phyloP scores from a whole-genome alignment of 495 filamentous ascomycete species.

The Umbilicaria muhlenbergii region DNA sequence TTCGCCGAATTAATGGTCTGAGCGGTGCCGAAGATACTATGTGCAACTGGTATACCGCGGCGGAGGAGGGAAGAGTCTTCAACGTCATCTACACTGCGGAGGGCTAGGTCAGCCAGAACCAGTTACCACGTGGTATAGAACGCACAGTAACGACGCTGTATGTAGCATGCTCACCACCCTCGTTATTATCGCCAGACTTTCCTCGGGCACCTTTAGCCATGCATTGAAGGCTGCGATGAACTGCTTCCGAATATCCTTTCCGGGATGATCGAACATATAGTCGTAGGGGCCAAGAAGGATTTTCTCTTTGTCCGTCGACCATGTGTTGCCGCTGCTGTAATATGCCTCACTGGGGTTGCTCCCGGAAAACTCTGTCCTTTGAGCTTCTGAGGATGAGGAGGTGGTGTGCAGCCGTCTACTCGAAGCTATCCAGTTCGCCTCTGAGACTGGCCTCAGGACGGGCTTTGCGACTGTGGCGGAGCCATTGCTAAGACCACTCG shows the following conservation, averaged over 20 bases:
- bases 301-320: constrained; percentile 57
- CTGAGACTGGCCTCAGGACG: constrained; percentile 36
- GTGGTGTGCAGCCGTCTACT: background rate
- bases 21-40: constrained; percentile 86
- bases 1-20: constrained; percentile 97
- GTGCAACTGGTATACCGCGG: constrained; percentile 79
- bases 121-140: background rate
- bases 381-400: background rate
- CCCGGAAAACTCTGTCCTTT: background rate
- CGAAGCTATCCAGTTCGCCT: constrained; percentile 39
- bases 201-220: constrained; percentile 71
- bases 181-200: constrained; percentile 66
- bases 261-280: constrained; percentile 71
- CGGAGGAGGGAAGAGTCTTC: constrained; percentile 74
- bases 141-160: constrained; percentile 70
- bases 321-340: constrained; percentile 36
- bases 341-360: constrained; percentile 22
- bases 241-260: constrained; percentile 79
- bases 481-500: constrained; percentile 31
- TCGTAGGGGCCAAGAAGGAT: constrained; percentile 77
- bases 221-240: constrained; percentile 82
- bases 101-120: background rate
- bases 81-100: constrained; percentile 65
- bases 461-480: constrained; percentile 24
- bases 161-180: constrained; percentile 88